phyloP scores from a whole-genome alignment of 805 yeast species.

The Schwanniomyces sp. region DNA sequence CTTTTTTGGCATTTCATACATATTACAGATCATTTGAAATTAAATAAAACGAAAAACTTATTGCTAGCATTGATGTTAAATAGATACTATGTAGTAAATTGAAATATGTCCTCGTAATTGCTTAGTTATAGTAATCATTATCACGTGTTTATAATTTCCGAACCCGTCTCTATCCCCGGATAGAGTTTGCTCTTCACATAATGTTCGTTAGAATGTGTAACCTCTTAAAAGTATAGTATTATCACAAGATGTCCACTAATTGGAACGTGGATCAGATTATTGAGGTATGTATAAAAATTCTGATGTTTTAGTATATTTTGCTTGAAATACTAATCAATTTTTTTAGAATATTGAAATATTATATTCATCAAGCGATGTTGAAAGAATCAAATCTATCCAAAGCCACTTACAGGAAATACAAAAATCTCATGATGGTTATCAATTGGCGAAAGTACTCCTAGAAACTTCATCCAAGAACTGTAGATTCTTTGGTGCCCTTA shows the following conservation, averaged over 20 bases:
- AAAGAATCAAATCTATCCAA: conserved; percentile 47
- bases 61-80: too few relatives aligned
- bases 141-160: neutral
- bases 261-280: conserved; percentile 9
- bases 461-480: conserved; percentile 42
- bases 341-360: conserved; percentile 40
- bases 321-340: conserved; percentile 8
- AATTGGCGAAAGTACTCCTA: conserved; percentile 57
- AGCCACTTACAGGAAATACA: conserved; percentile 58
- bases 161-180: neutral
- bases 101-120: neutral
- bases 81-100: too few relatives aligned
- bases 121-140: neutral
- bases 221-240: neutral
- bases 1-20: too few relatives aligned
- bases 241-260: neutral
- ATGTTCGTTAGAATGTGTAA: neutral
- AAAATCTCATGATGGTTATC: conserved; percentile 53
- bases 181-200: too few relatives aligned
- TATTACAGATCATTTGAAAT: too few relatives aligned
- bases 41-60: too few relatives aligned
- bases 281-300: conserved; percentile 8
- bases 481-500: conserved; percentile 79
- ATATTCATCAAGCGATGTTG: conserved; percentile 41
- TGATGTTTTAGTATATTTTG: neutral